These are phyloP conservation scores for Mucor plumbeus DNA, from an alignment of 371 early-diverging fungal genomes.

Conservation along the genomic window DNA sequence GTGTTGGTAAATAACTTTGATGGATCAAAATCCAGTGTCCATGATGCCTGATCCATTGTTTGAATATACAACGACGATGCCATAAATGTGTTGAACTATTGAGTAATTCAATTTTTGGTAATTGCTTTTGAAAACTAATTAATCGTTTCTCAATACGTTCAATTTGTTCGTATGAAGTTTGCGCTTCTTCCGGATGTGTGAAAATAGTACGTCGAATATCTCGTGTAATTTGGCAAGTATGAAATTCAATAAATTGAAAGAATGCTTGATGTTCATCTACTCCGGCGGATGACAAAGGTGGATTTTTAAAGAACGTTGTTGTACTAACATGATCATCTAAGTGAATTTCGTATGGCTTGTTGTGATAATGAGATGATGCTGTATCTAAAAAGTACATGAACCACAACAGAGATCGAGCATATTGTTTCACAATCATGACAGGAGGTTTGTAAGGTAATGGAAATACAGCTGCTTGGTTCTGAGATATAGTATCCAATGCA, in stretches of 20 bases:
- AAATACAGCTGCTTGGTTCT: conserved; percentile 18
- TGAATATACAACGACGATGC: conserved; percentile 41
- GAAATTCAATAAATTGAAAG: conserved; percentile 44
- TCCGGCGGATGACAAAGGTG: neutral
- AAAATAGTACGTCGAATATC: conserved; percentile 51
- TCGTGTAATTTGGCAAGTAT: conserved; percentile 47
- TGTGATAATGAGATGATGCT: conserved; percentile 49
- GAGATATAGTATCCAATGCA: conserved; percentile 24
- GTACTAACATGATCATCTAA: conserved; percentile 36
- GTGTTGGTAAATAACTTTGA: conserved; percentile 50
- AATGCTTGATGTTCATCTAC: conserved; percentile 32
- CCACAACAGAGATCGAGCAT: conserved; percentile 47
- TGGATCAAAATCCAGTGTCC: conserved; percentile 58
- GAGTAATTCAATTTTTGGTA: conserved; percentile 19
- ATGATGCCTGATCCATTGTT: conserved; percentile 47
- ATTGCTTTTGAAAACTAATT: conserved; percentile 27
- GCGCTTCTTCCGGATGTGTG: conserved; percentile 32
- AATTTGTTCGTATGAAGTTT: conserved; percentile 41
- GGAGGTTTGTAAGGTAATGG: conserved; percentile 16
- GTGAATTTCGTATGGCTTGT: conserved; percentile 50
- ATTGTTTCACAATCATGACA: conserved; percentile 27
- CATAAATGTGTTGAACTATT: conserved; percentile 26
- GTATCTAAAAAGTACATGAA: conserved; percentile 54
- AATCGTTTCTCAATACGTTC: conserved; percentile 45
- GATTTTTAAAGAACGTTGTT: conserved; percentile 30